Conservation (phyloP, 257 asterid species). For the Salvia splendens region DNA sequence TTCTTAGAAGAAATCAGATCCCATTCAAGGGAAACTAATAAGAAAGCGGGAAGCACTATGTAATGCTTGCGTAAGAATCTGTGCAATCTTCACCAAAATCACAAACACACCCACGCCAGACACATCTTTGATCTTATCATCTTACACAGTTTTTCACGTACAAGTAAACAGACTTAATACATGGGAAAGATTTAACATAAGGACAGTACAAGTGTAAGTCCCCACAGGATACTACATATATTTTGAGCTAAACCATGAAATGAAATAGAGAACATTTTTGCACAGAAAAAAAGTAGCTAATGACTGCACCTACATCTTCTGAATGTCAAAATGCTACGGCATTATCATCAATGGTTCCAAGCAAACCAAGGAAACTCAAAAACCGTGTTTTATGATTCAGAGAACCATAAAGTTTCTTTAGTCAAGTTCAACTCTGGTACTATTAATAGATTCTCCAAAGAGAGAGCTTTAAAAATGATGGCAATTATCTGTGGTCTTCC, state of each 20-base stretch:
- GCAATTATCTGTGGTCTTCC: no score
- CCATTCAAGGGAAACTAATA: background rate
- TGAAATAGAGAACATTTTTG: background rate
- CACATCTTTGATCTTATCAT: background rate
- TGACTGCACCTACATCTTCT: background rate
- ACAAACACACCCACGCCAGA: background rate
- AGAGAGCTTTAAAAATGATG: background rate
- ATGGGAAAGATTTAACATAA: background rate
- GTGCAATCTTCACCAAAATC: background rate
- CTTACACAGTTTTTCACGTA: background rate
- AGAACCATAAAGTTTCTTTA: background rate
- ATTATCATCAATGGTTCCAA: background rate
- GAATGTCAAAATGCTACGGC: slow-evolving; percentile 2
- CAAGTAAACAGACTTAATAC: background rate
- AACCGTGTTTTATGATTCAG: background rate
- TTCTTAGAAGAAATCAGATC: background rate
- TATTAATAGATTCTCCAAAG: background rate
- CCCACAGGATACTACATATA: background rate
- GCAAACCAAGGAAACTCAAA: background rate
- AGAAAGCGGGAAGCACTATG: background rate
- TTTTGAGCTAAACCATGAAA: background rate
- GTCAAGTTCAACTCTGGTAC: background rate
- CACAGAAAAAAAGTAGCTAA: background rate
- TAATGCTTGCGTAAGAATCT: background rate
- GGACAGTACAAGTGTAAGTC: background rate